Evolutionary conservation across 768 basidiomycete genomes (phyloP), one percentile per base, ranked within the genome.

Genomic region (Suillus bovinus): DNA sequence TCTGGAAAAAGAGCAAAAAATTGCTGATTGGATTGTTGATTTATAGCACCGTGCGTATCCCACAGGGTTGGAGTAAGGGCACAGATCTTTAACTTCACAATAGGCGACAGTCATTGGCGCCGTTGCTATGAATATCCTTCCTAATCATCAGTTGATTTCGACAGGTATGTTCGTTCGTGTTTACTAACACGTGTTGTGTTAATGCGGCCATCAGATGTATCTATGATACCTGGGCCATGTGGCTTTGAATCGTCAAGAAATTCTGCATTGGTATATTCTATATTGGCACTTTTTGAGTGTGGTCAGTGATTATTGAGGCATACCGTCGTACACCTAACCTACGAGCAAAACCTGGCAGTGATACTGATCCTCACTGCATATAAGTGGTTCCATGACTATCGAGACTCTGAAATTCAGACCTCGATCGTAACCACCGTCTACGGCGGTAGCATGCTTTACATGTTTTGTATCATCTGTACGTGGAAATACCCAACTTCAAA

Each of bases 371-470:
- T 61, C 20, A 61, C 38, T 13, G 61, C 41, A 29, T 61, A 61
- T 29, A 61, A 59, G 39, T 22, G 56, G 17, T 58, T 34, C 41
- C 13, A 14, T 16, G 55, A 56, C 33, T 61, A 60, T n/a, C 29
- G 56, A 5, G 6, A 27, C 22, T 47, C 22, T 1, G 41, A 41
- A 20, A 5, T 22, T n/a, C 54, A n/a, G 11, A 69, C 67, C 22
- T 33, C 58, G 10, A 58, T 71, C 8, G 58, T 69, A 22, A 11
- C 29, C 22, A 50, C 34, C 7, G 17, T 58, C 16, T 71, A 71
- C 57, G 58, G 62, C 24, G 69, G 68, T 36, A 36, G 61, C 33
- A 61, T 71, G 60, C 22, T 69, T 49, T 71, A 69, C 14, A 55
- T 69, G 14, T 0, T 34, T 34, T 68, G 69, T 22, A 66, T 70